Conservation (phyloP, 768 basidiomycete genomes). For the Pholiota microspora region DNA sequence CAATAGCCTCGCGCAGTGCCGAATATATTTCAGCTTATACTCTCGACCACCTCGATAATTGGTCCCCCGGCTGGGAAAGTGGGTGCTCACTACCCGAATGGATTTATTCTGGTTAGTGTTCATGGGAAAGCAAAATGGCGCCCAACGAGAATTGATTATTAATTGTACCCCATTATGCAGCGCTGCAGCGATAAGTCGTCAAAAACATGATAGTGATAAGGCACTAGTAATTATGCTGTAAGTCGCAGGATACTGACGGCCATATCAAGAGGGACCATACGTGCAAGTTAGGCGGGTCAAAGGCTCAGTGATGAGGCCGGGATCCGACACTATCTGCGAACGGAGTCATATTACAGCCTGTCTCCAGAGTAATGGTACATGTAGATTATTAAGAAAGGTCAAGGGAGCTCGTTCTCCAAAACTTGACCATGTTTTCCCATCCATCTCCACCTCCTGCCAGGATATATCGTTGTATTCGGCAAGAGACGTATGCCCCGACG, state of each 20-base stretch:
- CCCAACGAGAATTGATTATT: background rate
- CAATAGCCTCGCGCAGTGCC: conserved; percentile 26
- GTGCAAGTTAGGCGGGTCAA: conserved; percentile 10
- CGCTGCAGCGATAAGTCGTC: background rate
- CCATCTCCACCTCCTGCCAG: conserved; percentile 75
- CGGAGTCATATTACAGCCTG: conserved; percentile 19
- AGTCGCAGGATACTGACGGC: background rate
- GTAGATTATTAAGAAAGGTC: conserved; percentile 13
- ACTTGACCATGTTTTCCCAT: conserved; percentile 79
- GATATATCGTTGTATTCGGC: conserved; percentile 71
- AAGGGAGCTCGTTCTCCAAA: conserved; percentile 41
- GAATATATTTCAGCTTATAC: conserved; percentile 19
- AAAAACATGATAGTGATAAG: no score
- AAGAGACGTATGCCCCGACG: conserved; percentile 62
- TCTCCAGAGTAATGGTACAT: conserved; percentile 21
- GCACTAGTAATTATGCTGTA: background rate
- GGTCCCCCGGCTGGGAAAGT: conserved; percentile 3
- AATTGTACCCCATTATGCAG: background rate
- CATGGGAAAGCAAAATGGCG: background rate
- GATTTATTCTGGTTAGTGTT: background rate
- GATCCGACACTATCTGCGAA: conserved; percentile 14
- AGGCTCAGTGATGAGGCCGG: conserved; percentile 8
- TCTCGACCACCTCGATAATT: conserved; percentile 5
- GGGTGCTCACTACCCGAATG: background rate
- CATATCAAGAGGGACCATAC: background rate